These are phyloP conservation scores for Vitis rotundifolia DNA, from an alignment of 164 flowering plant species.

Conservation along the genomic window DNA sequence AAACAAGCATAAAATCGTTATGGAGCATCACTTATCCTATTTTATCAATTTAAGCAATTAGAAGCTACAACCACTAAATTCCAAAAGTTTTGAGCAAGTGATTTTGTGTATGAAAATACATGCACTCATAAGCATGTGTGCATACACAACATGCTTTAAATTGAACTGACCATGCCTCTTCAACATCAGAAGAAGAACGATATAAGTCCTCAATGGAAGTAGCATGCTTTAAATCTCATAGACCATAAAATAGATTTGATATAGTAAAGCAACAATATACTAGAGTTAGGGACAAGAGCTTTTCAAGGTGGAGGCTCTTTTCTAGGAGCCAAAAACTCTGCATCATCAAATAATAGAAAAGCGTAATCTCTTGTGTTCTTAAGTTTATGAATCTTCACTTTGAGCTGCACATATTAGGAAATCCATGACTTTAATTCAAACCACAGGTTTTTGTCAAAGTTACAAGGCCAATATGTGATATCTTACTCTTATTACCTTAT, in stretches of 20 bases:
- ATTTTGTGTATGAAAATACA: neutral
- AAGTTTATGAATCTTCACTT: slow-evolving; percentile 59
- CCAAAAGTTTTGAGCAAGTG: neutral
- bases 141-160: neutral
- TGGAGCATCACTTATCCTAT: neutral
- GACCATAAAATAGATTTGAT: slow-evolving; percentile 10
- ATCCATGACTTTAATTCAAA: neutral
- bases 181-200: slow-evolving; percentile 66
- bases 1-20: neutral
- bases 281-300: slow-evolving; percentile 45
- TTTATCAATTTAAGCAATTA: neutral
- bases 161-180: slow-evolving; percentile 66
- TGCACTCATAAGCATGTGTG: neutral
- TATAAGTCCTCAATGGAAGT: slow-evolving; percentile 56
- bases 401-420: slow-evolving; percentile 30
- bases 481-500: slow-evolving; percentile 38
- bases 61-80: neutral
- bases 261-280: slow-evolving; percentile 34
- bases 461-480: neutral
- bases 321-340: slow-evolving; percentile 56
- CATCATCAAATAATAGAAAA: slow-evolving; percentile 82
- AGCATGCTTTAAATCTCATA: slow-evolving; percentile 23
- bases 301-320: slow-evolving; percentile 43
- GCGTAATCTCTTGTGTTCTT: slow-evolving; percentile 87
- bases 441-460: too few species aligned